Percentiles rank a stretch among this genome's conserved stretches.
These are phyloP conservation scores for Malus hybrid DNA, from an alignment of 331 rosid genomes.

Conservation along the genomic window DNA sequence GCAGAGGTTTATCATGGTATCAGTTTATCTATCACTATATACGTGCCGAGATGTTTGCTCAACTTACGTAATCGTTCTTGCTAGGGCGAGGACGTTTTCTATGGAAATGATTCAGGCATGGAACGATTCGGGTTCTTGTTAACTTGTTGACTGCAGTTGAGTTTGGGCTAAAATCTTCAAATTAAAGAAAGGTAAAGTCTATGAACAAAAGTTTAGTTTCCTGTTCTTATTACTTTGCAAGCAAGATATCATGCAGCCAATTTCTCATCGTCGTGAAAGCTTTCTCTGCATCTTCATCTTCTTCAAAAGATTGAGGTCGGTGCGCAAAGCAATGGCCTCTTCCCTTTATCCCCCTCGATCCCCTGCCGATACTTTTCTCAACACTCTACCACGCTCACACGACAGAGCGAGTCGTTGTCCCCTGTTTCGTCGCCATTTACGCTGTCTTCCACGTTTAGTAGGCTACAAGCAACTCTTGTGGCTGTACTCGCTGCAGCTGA, in stretches of 20 bases:
- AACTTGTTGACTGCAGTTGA: too few species aligned
- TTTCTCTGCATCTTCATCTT: conserved; percentile 77
- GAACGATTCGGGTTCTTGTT: too few species aligned
- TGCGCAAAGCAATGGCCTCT: conserved; percentile 82
- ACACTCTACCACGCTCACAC: conserved; percentile 24
- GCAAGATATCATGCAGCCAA: conserved; percentile 51
- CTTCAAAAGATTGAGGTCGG: conserved; percentile 65
- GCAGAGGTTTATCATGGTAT: too few species aligned
- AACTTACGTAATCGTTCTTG: too few species aligned
- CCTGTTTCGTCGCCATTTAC: conserved; percentile 50
- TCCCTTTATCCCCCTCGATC: conserved; percentile 46
- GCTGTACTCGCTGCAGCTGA: conserved; percentile 11
- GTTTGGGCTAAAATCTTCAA: too few species aligned
- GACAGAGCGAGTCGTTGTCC: conserved; percentile 62
- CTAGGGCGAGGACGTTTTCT: too few species aligned
- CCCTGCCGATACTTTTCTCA: conserved; percentile 31
- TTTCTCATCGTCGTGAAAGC: conserved; percentile 60
- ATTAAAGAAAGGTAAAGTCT: too few species aligned
- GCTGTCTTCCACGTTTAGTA: conserved; percentile 33
- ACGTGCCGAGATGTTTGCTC: too few species aligned
- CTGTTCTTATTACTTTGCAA: not conserved
- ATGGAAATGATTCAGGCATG: too few species aligned
- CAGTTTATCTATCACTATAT: too few species aligned
- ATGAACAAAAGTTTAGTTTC: too few species aligned
- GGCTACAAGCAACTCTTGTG: conserved; percentile 36